Percentiles rank a stretch among this genome's conserved stretches.
phyloP scores from a whole-genome alignment of 192 early-diverging fungal species.

The Backusella australiensis region DNA sequence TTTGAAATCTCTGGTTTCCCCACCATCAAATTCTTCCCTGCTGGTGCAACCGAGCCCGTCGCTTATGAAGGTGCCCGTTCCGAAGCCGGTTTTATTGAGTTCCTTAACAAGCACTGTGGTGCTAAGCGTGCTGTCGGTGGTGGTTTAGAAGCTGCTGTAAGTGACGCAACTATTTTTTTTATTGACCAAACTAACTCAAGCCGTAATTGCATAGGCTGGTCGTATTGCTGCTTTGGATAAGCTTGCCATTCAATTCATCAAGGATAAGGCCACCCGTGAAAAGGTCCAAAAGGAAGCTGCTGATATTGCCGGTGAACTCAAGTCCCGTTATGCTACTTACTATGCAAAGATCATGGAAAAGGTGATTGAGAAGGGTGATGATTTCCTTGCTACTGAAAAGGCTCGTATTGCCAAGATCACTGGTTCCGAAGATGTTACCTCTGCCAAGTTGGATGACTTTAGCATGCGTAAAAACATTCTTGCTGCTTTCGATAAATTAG shows the following conservation, averaged over 20 bases:
- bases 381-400: slow-evolving; percentile 75
- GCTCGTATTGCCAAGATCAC: slow-evolving; percentile 80
- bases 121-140: slow-evolving; percentile 77
- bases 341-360: slow-evolving; percentile 95
- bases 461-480: slow-evolving; percentile 87
- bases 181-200: slow-evolving; percentile 19
- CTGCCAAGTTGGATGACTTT: slow-evolving; percentile 81
- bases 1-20: slow-evolving; percentile 82
- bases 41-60: slow-evolving; percentile 58
- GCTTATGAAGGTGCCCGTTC: slow-evolving; percentile 73
- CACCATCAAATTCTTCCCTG: slow-evolving; percentile 84
- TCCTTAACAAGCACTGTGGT: slow-evolving; percentile 82
- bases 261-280: slow-evolving; percentile 31
- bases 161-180: not conserved
- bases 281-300: slow-evolving; percentile 34
- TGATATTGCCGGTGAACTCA: slow-evolving; percentile 41
- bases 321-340: slow-evolving; percentile 68
- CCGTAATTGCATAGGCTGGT: slow-evolving; percentile 48
- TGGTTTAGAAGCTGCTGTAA: slow-evolving; percentile 56
- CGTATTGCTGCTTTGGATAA: slow-evolving; percentile 58
- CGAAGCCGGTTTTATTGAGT: slow-evolving; percentile 73
- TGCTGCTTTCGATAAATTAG: slow-evolving; percentile 33
- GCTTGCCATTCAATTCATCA: slow-evolving; percentile 60
- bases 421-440: slow-evolving; percentile 61
- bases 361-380: slow-evolving; percentile 57